These are phyloP conservation scores for Phtheirospermum japonicum DNA, from an alignment of 257 asterid genomes.

Conservation along the genomic window DNA sequence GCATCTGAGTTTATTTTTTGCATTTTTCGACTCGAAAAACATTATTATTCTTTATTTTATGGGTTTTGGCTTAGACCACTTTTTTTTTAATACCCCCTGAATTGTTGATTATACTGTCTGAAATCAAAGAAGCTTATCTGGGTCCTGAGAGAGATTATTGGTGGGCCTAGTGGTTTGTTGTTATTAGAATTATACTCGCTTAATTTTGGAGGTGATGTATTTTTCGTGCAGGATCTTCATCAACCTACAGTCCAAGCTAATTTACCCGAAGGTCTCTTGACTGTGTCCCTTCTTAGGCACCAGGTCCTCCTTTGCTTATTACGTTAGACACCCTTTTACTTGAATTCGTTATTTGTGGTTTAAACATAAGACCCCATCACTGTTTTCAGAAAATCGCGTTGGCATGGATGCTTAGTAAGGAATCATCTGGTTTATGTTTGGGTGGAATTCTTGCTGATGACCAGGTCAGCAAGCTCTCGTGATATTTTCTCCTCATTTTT, in stretches of 20 bases:
- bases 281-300: constrained; percentile 94
- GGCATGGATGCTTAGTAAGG: constrained; percentile 92
- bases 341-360: constrained; percentile 25
- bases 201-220: constrained; percentile 13
- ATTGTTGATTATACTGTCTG: constrained; percentile 3
- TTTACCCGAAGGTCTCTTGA: constrained; percentile 68
- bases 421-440: constrained; percentile 71
- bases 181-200: neutral
- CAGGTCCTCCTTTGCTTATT: constrained; percentile 60
- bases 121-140: neutral
- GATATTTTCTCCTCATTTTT: constrained; percentile 6
- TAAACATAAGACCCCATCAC: constrained; percentile 27
- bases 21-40: neutral
- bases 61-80: neutral
- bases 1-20: constrained; percentile 1
- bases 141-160: constrained; percentile 5
- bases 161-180: neutral
- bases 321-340: constrained; percentile 25
- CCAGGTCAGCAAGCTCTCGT: constrained; percentile 55
- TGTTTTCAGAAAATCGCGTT: constrained; percentile 80
- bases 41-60: neutral
- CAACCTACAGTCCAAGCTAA: constrained; percentile 55
- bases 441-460: constrained; percentile 99
- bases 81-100: neutral
- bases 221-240: constrained; percentile 65